Evolutionary conservation across 1,139 yeast species (phyloP).

Genomic region (Magnusiomyces fungicola): DNA sequence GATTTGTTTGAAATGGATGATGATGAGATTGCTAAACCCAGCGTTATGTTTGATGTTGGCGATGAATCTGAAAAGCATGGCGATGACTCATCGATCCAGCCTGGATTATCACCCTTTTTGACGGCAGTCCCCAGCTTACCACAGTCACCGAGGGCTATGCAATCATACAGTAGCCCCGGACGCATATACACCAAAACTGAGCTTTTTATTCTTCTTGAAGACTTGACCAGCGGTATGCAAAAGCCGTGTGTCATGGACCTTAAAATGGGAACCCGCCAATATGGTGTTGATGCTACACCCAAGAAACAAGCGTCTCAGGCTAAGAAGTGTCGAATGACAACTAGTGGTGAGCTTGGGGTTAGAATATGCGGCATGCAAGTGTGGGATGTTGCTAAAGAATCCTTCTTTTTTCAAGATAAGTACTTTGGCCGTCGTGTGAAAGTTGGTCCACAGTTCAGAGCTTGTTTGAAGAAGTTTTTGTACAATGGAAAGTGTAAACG

Average conservation of each 20-base stretch:
- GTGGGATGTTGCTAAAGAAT: conserved; percentile 47
- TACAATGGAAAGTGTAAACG: conserved; percentile 59
- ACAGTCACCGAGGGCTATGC: conserved; percentile 9
- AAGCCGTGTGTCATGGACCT: conserved; percentile 89
- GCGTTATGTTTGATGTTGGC: too few relatives aligned
- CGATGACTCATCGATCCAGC: too few relatives aligned
- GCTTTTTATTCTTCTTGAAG: conserved; percentile 83
- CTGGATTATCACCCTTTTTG: too few relatives aligned
- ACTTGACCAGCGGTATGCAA: conserved; percentile 72
- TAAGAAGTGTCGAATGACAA: conserved; percentile 71
- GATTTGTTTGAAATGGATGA: conserved; percentile 26
- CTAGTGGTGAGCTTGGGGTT: conserved; percentile 78
- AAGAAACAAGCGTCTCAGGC: conserved; percentile 75
- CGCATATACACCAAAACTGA: conserved; percentile 44
- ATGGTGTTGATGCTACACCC: conserved; percentile 82
- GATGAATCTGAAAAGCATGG: background rate
- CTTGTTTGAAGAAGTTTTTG: conserved; percentile 65
- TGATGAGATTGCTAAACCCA: too few relatives aligned
- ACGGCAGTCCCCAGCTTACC: conserved; percentile 1
- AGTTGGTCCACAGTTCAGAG: conserved; percentile 70
- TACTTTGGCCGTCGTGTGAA: conserved; percentile 79
- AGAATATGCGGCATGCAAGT: conserved; percentile 94
- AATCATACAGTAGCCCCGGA: conserved; percentile 16
- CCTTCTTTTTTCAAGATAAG: conserved; percentile 69
- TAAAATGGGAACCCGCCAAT: conserved; percentile 98